Evolutionary conservation across 2,329 filamentous ascomycete genomes (phyloP).

Genomic region (Cercospora beticola): DNA sequence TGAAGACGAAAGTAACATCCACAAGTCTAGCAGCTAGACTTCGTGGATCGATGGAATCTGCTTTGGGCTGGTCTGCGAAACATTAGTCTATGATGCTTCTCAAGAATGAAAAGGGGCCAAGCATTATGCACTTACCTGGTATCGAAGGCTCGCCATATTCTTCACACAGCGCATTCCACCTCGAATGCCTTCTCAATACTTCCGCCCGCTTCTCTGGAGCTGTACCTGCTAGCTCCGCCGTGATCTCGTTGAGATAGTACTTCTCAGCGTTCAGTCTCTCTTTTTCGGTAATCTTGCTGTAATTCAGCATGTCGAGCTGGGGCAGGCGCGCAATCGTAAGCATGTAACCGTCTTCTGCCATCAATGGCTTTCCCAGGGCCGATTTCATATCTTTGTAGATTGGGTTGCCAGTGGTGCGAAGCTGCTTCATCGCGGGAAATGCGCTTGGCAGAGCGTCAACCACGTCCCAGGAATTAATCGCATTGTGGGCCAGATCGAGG

Average conservation of each 20-base stretch:
- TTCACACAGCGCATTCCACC: conserved; percentile 72
- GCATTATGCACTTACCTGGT: conserved; percentile 41
- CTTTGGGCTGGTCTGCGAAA: conserved; percentile 41
- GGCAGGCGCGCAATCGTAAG: conserved; percentile 75
- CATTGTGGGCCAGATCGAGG: conserved; percentile 50
- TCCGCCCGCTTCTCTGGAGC: conserved; percentile 50
- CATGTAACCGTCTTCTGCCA: conserved; percentile 83
- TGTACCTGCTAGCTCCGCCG: conserved; percentile 66
- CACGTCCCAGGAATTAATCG: conserved; percentile 64
- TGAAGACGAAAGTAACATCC: conserved; percentile 58
- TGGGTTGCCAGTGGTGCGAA: conserved; percentile 84
- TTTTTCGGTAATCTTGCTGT: conserved; percentile 63
- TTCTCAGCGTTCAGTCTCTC: conserved; percentile 87
- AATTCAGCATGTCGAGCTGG: conserved; percentile 68
- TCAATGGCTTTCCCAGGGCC: conserved; percentile 45
- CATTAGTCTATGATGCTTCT: neutral
- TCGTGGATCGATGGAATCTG: conserved; percentile 61
- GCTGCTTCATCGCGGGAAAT: conserved; percentile 71
- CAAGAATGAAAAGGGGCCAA: too few relatives aligned
- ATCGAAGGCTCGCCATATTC: conserved; percentile 69
- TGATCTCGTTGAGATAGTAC: conserved; percentile 87
- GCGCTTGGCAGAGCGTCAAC: conserved; percentile 64
- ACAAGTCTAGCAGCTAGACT: conserved; percentile 79
- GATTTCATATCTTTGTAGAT: conserved; percentile 63
- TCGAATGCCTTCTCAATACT: conserved; percentile 65